Evolutionary conservation across 1,284 basidiomycete species (phyloP).

Genomic region (Amylostereum areolatum): DNA sequence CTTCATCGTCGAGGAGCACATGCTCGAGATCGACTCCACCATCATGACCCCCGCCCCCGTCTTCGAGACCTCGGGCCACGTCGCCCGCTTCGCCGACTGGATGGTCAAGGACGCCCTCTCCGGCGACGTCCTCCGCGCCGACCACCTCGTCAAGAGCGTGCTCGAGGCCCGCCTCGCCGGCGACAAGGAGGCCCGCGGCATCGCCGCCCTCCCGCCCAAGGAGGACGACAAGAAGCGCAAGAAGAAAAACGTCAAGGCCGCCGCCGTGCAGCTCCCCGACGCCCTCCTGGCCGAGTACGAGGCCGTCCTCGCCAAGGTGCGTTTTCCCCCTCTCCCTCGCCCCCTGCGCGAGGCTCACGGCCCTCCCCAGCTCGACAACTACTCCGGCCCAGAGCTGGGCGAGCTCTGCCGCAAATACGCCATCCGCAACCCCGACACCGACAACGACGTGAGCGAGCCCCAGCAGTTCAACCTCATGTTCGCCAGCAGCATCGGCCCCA

Average conservation of each 20-base stretch:
- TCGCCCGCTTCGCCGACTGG: constrained; percentile 98
- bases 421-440: constrained; percentile 89
- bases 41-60: constrained; percentile 95
- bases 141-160: constrained; percentile 94
- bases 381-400: constrained; percentile 84
- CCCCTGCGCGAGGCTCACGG: too few species aligned
- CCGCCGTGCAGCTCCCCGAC: constrained; percentile 76
- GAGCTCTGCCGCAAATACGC: constrained; percentile 80
- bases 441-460: constrained; percentile 89
- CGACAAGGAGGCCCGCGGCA: constrained; percentile 88
- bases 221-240: constrained; percentile 79
- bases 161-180: constrained; percentile 87
- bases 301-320: constrained; percentile 77
- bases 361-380: constrained; percentile 83
- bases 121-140: constrained; percentile 95
- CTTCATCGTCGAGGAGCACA: constrained; percentile 98
- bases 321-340: constrained; percentile 19
- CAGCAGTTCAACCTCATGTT: constrained; percentile 99
- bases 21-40: constrained; percentile 98
- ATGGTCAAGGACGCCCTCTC: constrained; percentile 96
- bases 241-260: constrained; percentile 75
- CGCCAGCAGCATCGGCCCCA: constrained; percentile 93
- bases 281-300: constrained; percentile 77
- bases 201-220: constrained; percentile 40
- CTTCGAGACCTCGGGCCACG: constrained; percentile 97